Conservation (phyloP, 257 asterid species). For the Fraxinus quadrangulata region DNA sequence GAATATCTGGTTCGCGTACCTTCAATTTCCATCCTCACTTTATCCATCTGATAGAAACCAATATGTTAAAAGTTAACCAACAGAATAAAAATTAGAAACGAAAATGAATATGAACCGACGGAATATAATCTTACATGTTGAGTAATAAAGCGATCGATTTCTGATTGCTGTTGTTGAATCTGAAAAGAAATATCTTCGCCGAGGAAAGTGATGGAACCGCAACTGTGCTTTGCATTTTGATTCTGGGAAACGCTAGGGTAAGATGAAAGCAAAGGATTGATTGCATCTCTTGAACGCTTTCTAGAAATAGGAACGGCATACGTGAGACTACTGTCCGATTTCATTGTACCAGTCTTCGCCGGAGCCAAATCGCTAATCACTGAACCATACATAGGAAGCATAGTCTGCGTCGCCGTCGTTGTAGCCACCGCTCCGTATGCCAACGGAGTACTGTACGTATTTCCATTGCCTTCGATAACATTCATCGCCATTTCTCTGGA, state of each 20-base stretch:
- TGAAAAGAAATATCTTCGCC: conserved; percentile 54
- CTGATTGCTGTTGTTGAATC: conserved; percentile 52
- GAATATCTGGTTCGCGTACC: conserved; percentile 30
- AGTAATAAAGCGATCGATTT: conserved; percentile 48
- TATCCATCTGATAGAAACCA: conserved; percentile 33
- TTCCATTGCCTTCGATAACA: conserved; percentile 30
- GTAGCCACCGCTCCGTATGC: conserved; percentile 30
- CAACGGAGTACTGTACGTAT: conserved; percentile 14
- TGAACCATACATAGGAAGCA: conserved; percentile 34
- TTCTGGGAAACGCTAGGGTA: too few species aligned
- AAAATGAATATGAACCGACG: not conserved
- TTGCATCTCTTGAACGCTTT: conserved; percentile 48
- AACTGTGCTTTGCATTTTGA: conserved; percentile 19
- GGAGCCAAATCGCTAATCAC: conserved; percentile 26
- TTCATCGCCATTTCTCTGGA: conserved; percentile 39
- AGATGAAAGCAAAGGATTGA: conserved; percentile 4
- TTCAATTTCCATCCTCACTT: conserved; percentile 39
- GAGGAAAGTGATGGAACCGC: conserved; percentile 45
- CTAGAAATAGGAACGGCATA: conserved; percentile 40
- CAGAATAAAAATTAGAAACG: not conserved
- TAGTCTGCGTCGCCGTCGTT: conserved; percentile 29
- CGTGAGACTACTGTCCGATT: conserved; percentile 49
- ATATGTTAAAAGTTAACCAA: not conserved
- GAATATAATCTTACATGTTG: conserved; percentile 43
- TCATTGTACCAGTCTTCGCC: conserved; percentile 32